Percentiles rank a stretch among this genome's conserved stretches.
Conservation (phyloP, 768 basidiomycete genomes). For the Mycena capillaripes region DNA sequence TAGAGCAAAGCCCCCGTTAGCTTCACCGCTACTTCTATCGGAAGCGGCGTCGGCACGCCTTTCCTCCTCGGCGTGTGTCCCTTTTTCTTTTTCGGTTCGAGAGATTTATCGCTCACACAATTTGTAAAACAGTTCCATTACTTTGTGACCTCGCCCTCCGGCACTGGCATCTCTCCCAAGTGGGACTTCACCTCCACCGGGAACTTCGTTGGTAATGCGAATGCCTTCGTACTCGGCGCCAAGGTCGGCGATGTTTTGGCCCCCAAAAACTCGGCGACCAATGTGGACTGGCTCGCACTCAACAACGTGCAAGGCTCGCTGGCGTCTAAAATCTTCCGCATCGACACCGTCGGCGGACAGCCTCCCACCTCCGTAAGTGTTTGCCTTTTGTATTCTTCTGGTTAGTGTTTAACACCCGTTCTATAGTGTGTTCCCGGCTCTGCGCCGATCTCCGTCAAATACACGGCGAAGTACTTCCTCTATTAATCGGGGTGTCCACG, state of each 20-base stretch:
- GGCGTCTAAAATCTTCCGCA: conserved; percentile 44
- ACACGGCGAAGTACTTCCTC: conserved; percentile 30
- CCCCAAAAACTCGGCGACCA: conserved; percentile 38
- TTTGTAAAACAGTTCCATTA: conserved; percentile 47
- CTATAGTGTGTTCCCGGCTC: conserved; percentile 16
- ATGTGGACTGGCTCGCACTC: conserved; percentile 58
- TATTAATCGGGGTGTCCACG: too few species aligned
- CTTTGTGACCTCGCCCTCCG: conserved; percentile 53
- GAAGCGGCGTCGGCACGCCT: background rate
- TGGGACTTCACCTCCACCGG: conserved; percentile 50
- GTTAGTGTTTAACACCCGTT: background rate
- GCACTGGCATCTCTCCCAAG: conserved; percentile 47
- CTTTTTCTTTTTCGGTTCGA: background rate
- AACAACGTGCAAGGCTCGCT: conserved; percentile 49
- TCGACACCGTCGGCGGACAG: conserved; percentile 32
- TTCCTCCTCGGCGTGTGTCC: background rate
- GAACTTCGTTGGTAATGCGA: too few species aligned
- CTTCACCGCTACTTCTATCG: conserved; percentile 27
- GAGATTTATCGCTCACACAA: conserved; percentile 19
- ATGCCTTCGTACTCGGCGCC: conserved; percentile 34
- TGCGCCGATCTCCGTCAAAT: conserved; percentile 13
- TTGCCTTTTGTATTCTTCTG: background rate
- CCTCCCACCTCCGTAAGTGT: conserved; percentile 47
- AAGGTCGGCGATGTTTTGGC: conserved; percentile 44
- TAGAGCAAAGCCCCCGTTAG: conserved; percentile 43